Evolutionary conservation across 2,329 filamentous ascomycete genomes (phyloP), one percentile per base, ranked within the genome.

Genomic region (Diatrype stigma): DNA sequence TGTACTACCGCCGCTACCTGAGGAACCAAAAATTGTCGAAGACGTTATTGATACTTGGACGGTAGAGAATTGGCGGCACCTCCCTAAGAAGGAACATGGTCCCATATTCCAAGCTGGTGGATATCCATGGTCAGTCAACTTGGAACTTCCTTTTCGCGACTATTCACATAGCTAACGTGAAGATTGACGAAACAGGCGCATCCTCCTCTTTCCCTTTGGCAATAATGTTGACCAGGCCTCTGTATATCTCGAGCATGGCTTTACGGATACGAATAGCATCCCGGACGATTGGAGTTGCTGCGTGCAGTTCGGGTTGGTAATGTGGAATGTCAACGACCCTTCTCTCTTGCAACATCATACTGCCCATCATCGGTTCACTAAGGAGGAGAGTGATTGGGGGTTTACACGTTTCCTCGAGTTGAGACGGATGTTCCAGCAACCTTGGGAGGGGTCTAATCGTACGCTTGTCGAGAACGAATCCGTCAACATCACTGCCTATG

Each of bases 371-470:
- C 87, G 94, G 52, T 99, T 97, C 70, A 97, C 91, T 3, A 89
- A 89, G 56, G 94, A 97, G 42, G 94, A 99, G 70, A 91, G 90
- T 22, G 94, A 99, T 64, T 99, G 94, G 94, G 94, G 94, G 1
- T 99, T 99, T 69, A 99, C 94, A n/a, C 79, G 93, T 50, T 99
- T 97, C 66, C 85, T 91, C 12, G 94, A 97, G 68, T 80, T 96
- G 46, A 81, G 90, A 49, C 87, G 85, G 63, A 86, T 97, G 68
- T 96, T 96, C 66, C 86, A 86, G 54, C 76, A 85, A 32, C 79
- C 83, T 2, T 96, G 87, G 81, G 88, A 94, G 51, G 82, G 84
- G 21, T 74, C 76, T 21, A 74, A 71, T 35, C 80, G 88, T 51
- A 90, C 87, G 8, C 78, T 95, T 58, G 81, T 91, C 17, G 89